These are phyloP conservation scores for Botryosphaeria dothidea DNA, from an alignment of 2,329 filamentous ascomycete genomes.

Conservation along the genomic window DNA sequence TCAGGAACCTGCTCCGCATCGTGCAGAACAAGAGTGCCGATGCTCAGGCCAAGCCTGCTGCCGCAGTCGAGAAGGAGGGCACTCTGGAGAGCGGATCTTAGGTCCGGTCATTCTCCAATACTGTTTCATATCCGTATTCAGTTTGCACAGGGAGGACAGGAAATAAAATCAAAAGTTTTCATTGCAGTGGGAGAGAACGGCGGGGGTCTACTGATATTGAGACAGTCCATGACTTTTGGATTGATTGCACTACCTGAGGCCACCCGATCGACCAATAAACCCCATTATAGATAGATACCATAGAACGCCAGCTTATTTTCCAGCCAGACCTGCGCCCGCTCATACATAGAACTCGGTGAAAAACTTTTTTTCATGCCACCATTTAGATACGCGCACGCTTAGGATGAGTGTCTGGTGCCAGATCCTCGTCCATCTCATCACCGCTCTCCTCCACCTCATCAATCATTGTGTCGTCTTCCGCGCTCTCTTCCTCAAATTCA, in stretches of 20 bases:
- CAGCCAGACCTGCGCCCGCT: conserved; percentile 19
- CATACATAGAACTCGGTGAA: conserved; percentile 15
- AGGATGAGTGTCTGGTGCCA: conserved; percentile 16
- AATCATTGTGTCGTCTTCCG: conserved; percentile 28
- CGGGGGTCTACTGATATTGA: too few relatives aligned
- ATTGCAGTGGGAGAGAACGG: neutral
- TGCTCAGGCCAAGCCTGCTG: conserved; percentile 20
- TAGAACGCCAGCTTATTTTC: conserved; percentile 19
- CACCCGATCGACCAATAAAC: neutral
- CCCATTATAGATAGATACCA: conserved; percentile 18
- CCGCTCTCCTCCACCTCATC: conserved; percentile 37
- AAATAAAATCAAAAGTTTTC: neutral
- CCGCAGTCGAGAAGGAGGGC: conserved; percentile 22
- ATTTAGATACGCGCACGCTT: conserved; percentile 19
- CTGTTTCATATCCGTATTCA: neutral
- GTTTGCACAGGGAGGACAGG: neutral
- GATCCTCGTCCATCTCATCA: conserved; percentile 25
- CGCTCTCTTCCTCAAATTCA: conserved; percentile 57
- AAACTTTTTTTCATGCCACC: conserved; percentile 3
- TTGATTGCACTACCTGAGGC: conserved; percentile 12
- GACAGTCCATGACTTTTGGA: neutral
- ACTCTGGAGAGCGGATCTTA: conserved; percentile 21
- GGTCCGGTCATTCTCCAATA: neutral
- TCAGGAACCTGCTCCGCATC: conserved; percentile 76
- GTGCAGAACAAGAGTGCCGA: conserved; percentile 44